These are phyloP conservation scores for Penium margaritaceum DNA, from an alignment of 139 green algal species.

Conservation along the genomic window DNA sequence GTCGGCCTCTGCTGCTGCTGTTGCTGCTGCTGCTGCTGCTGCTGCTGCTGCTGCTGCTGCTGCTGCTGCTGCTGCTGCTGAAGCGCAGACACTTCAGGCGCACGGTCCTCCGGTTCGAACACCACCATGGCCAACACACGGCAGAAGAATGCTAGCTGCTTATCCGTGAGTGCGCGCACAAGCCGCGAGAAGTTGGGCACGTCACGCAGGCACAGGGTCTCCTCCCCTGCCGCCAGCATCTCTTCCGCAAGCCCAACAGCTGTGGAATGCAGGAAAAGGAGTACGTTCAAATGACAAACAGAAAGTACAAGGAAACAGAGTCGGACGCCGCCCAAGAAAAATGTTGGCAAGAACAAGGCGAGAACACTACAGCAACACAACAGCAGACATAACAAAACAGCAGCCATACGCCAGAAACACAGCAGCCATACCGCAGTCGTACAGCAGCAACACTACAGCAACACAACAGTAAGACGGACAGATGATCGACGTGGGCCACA, in stretches of 20 bases:
- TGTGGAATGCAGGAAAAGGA: neutral
- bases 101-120: slow-evolving; percentile 43
- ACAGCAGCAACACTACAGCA: no score
- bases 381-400: no score
- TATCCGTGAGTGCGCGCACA: slow-evolving; percentile 26
- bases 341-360: neutral
- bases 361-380: no score
- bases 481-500: no score
- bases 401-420: no score
- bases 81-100: slow-evolving; percentile 11
- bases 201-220: slow-evolving; percentile 18
- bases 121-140: slow-evolving; percentile 47
- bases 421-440: no score
- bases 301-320: neutral
- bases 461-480: no score
- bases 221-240: slow-evolving; percentile 40
- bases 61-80: neutral
- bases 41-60: neutral
- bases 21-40: neutral
- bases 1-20: no score
- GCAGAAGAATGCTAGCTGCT: slow-evolving; percentile 49
- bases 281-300: neutral
- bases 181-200: slow-evolving; percentile 38
- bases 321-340: neutral
- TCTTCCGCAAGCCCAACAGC: slow-evolving; percentile 44